Base-by-base conservation (phyloP, 176 grass and related monocot genomes). In the Eremochloa ophiuroides region DNA sequence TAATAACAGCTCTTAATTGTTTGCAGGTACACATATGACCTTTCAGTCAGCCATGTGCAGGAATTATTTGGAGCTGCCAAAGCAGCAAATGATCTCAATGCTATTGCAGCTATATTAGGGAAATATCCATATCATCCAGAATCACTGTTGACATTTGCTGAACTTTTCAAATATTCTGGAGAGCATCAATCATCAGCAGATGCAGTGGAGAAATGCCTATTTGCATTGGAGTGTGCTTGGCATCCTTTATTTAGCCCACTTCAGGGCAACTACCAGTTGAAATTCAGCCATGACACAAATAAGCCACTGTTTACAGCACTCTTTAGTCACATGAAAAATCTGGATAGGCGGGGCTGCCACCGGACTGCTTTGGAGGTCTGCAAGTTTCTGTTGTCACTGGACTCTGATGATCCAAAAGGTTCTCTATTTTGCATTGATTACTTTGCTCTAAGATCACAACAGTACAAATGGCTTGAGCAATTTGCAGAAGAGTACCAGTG, bases 341-440 rank as follows among this genome's bases (percentile, higher is more conserved):
- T 98, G 87, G 93, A 93, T 76, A 91, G 88, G 58, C 92, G 96
- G 69, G 96, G 96, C 35, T 99, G 96, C 75, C 96, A 99, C 71
- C 84, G 96, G 15, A 95, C 96, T 70, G 96, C 96, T 79, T 84
- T 99, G 60, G 96, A 99, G 82, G 93, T 91, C 66, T 95, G 96
- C 80, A 99, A 95, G 69, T 90, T 99, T 85, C 90, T 99, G 67
- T 62, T 98, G 31, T 99, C 96, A 84, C 69, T 99, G 82, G 96
- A 99, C 84, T 85, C 80, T 80, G 96, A 99, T 22, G 96, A 99
- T 73, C 91, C 96, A 53, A 91, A 85, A 82, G 96, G 96, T 85
- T 80, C 93, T 81, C 68, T 99, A 35, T 99, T 99, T 86, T 95
- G 96, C 61, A 95, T 99, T 75, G 96, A 99, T 89, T 99, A 99